Conservation (phyloP, 768 basidiomycete species). For the Suillus americanus region DNA sequence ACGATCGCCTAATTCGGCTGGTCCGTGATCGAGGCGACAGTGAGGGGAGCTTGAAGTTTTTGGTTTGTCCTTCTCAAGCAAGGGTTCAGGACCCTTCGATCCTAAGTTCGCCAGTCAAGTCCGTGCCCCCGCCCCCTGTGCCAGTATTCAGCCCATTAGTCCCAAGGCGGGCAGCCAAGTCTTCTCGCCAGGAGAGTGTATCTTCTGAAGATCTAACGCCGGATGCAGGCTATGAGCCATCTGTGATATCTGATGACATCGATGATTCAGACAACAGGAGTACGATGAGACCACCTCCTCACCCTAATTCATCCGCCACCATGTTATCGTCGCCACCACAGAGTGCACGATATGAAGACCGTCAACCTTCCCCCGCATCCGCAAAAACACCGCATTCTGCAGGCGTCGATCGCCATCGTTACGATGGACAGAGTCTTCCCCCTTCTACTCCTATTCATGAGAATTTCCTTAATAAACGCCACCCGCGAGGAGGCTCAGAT, state of each 20-base stretch:
- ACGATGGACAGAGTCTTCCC: constrained; percentile 24
- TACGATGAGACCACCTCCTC: constrained; percentile 42
- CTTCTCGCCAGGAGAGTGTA: constrained; percentile 66
- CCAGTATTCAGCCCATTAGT: constrained; percentile 49
- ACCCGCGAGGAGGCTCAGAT: constrained; percentile 26
- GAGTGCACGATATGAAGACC: constrained; percentile 36
- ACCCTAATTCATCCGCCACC: constrained; percentile 27
- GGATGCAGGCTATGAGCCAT: constrained; percentile 67
- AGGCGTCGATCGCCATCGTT: constrained; percentile 27
- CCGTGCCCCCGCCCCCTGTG: constrained; percentile 52
- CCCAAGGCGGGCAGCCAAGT: constrained; percentile 45
- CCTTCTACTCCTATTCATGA: constrained; percentile 31
- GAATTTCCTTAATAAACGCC: constrained; percentile 31
- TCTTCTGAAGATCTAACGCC: constrained; percentile 62
- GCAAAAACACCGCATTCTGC: constrained; percentile 24
- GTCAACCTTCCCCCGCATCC: constrained; percentile 37
- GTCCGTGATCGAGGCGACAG: constrained; percentile 74
- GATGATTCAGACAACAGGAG: constrained; percentile 57
- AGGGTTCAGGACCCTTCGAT: constrained; percentile 54
- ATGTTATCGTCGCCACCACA: constrained; percentile 42
- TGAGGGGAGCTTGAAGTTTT: constrained; percentile 80
- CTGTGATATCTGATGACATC: constrained; percentile 50
- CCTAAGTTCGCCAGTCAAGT: constrained; percentile 40
- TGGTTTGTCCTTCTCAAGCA: constrained; percentile 68
- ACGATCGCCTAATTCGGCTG: constrained; percentile 69